These are phyloP conservation scores for Jaltomata sinuosa DNA, from an alignment of 257 asterid species.

Conservation along the genomic window DNA sequence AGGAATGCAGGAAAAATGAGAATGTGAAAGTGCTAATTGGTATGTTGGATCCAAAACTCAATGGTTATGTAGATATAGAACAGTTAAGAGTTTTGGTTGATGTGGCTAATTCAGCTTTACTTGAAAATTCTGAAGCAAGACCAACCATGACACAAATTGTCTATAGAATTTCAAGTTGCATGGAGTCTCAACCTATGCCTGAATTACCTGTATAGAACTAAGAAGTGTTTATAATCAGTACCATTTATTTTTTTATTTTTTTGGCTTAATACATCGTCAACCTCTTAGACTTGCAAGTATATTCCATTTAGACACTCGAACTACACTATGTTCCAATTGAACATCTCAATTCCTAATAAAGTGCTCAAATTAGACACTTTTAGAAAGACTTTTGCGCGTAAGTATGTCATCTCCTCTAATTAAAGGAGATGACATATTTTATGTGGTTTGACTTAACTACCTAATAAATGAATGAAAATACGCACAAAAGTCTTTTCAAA, in stretches of 20 bases:
- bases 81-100: conserved; percentile 38
- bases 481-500: too few relatives aligned
- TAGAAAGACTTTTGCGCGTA: too few relatives aligned
- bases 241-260: neutral
- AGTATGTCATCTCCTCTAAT: too few relatives aligned
- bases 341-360: too few relatives aligned
- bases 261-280: too few relatives aligned
- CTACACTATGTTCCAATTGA: too few relatives aligned
- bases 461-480: too few relatives aligned
- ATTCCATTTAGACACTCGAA: too few relatives aligned
- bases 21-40: conserved; percentile 25
- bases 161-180: conserved; percentile 30
- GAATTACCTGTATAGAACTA: conserved; percentile 18
- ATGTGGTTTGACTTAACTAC: too few relatives aligned
- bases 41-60: conserved; percentile 52
- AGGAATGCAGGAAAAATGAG: conserved; percentile 36
- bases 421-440: too few relatives aligned
- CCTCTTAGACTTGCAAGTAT: too few relatives aligned
- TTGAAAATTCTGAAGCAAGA: conserved; percentile 37
- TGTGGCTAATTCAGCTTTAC: conserved; percentile 50
- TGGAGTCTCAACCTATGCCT: conserved; percentile 17
- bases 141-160: conserved; percentile 62
- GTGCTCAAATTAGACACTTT: too few relatives aligned
- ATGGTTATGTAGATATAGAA: conserved; percentile 24
- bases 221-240: neutral